These are phyloP conservation scores for Backusella macrospora DNA, from an alignment of 192 early-diverging fungal species.

Conservation along the genomic window DNA sequence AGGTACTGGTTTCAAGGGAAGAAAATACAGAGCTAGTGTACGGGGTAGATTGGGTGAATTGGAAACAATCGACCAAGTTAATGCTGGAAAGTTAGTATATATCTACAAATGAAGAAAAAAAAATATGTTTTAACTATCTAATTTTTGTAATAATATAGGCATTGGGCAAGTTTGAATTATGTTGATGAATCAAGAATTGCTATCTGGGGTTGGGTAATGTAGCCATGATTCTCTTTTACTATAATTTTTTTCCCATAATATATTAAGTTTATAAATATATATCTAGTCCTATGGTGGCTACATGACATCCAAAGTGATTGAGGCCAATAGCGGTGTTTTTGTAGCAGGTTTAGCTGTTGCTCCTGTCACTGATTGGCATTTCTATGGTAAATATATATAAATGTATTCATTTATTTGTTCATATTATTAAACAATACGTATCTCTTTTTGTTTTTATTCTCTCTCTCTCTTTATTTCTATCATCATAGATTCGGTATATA, in stretches of 20 bases:
- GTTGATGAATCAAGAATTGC: constrained; percentile 83
- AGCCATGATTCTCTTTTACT: neutral
- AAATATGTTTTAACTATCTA: too few species aligned
- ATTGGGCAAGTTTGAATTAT: constrained; percentile 67
- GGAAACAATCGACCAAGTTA: constrained; percentile 87
- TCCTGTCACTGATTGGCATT: constrained; percentile 93
- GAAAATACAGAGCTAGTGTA: constrained; percentile 76
- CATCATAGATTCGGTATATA: constrained; percentile 83
- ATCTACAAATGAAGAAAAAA: too few species aligned
- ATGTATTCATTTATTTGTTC: neutral
- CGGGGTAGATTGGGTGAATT: constrained; percentile 76
- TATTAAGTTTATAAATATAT: neutral
- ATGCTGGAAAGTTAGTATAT: constrained; percentile 67
- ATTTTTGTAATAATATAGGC: constrained; percentile 19
- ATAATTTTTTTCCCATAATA: neutral
- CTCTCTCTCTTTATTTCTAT: too few species aligned
- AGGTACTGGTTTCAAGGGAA: constrained; percentile 88
- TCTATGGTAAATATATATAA: constrained; percentile 45
- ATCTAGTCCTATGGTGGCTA: constrained; percentile 90
- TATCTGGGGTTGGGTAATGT: constrained; percentile 91
- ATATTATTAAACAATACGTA: too few species aligned
- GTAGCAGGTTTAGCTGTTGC: constrained; percentile 92
- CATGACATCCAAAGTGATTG: constrained; percentile 83
- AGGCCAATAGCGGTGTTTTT: constrained; percentile 84
- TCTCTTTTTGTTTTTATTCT: neutral